Evolutionary conservation across 2,329 filamentous ascomycete genomes (phyloP).

Genomic region (Cladosporium sp.): DNA sequence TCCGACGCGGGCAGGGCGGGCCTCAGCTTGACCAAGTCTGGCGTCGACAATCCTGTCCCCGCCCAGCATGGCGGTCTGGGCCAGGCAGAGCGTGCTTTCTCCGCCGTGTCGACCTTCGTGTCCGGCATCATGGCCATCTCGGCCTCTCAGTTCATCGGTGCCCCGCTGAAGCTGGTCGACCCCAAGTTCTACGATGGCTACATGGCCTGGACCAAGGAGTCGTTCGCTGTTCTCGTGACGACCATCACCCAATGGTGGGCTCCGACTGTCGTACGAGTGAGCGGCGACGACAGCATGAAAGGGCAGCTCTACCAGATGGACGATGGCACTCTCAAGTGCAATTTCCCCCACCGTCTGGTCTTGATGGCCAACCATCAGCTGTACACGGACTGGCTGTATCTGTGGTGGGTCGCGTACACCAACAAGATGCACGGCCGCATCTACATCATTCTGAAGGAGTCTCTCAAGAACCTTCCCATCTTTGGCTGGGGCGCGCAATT

Average conservation of each 20-base stretch:
- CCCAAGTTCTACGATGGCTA: conserved; percentile 75
- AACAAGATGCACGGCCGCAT: conserved; percentile 77
- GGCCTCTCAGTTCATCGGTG: conserved; percentile 67
- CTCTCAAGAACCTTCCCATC: conserved; percentile 71
- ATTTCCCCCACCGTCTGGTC: conserved; percentile 74
- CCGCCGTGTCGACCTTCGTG: conserved; percentile 44
- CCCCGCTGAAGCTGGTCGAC: conserved; percentile 69
- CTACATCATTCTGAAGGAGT: conserved; percentile 88
- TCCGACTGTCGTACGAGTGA: conserved; percentile 75
- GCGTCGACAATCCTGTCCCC: conserved; percentile 33
- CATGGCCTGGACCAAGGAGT: conserved; percentile 81
- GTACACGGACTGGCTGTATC: conserved; percentile 86
- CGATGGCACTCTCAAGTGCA: conserved; percentile 69
- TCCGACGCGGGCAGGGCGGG: conserved; percentile 11
- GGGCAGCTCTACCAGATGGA: conserved; percentile 64
- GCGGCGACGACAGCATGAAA: conserved; percentile 72
- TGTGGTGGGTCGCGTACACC: conserved; percentile 91
- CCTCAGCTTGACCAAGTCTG: conserved; percentile 36
- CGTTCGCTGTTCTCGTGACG: conserved; percentile 70
- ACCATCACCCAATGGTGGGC: conserved; percentile 82
- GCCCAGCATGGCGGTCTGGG: conserved; percentile 42
- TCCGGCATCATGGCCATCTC: conserved; percentile 49
- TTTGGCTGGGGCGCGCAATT: conserved; percentile 78
- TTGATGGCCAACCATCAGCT: conserved; percentile 86
- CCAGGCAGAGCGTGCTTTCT: conserved; percentile 46